Evolutionary conservation across 495 filamentous ascomycete species (phyloP).

Genomic region (Trichoderma parareesei): DNA sequence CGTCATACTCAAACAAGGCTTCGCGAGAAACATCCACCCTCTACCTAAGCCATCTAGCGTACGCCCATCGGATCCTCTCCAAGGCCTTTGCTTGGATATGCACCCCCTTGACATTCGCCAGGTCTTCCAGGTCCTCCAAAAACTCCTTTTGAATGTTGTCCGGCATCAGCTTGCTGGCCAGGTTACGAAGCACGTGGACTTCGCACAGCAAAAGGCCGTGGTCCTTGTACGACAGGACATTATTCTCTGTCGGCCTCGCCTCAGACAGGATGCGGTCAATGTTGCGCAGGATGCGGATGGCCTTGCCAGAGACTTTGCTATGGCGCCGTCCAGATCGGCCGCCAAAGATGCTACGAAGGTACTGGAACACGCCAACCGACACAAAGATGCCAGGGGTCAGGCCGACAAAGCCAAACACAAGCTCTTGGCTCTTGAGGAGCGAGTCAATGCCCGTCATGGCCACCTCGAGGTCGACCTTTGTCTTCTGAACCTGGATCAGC

Average conservation of each 20-base stretch:
- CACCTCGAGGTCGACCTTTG: constrained; percentile 95
- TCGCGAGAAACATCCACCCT: not conserved
- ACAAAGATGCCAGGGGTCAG: constrained; percentile 86
- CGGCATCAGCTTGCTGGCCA: constrained; percentile 56
- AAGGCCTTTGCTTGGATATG: constrained; percentile 65
- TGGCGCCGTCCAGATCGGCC: constrained; percentile 55
- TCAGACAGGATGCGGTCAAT: constrained; percentile 74
- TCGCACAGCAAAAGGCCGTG: constrained; percentile 86
- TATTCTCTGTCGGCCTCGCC: constrained; percentile 52
- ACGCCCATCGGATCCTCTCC: constrained; percentile 78
- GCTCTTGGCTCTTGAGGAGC: constrained; percentile 87
- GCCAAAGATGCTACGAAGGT: constrained; percentile 58
- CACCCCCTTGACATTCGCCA: constrained; percentile 71
- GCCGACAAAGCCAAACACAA: constrained; percentile 94
- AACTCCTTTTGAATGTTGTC: constrained; percentile 70
- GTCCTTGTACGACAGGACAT: constrained; percentile 75
- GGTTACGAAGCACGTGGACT: constrained; percentile 64
- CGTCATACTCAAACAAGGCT: not conserved
- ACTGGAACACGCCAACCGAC: constrained; percentile 63
- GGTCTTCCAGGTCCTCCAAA: constrained; percentile 71
- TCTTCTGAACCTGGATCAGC: constrained; percentile 95
- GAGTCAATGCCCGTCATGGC: constrained; percentile 91
- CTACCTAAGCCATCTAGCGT: constrained; percentile 59
- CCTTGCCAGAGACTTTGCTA: constrained; percentile 52
- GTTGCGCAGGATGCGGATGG: constrained; percentile 68